A percentile compares a stretch with the other conserved stretches of the same genome.
Evolutionary conservation across 352 stramenopile genomes (phyloP).

Genomic region (Pythium plurisporium): DNA sequence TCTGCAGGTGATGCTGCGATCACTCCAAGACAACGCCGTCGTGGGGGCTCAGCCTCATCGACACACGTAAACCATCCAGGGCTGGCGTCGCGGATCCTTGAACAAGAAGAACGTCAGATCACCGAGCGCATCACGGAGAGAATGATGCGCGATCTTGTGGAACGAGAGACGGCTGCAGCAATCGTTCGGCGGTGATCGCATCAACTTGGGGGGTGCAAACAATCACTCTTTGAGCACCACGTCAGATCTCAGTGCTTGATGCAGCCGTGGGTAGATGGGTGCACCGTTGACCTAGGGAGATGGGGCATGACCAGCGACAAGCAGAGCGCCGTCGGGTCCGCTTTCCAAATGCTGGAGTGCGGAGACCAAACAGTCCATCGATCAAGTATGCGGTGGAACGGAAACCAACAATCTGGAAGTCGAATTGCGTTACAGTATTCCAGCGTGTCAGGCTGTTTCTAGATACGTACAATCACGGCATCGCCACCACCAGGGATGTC

Average conservation of each 20-base stretch:
- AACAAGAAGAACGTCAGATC: constrained; percentile 8
- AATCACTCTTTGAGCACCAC: constrained; percentile 15
- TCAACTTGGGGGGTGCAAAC: background rate
- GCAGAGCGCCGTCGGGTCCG: constrained; percentile 8
- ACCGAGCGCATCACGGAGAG: constrained; percentile 16
- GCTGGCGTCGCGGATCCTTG: constrained; percentile 9
- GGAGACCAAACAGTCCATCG: background rate
- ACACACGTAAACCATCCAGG: background rate
- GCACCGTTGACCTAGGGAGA: background rate
- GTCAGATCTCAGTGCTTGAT: constrained; percentile 24
- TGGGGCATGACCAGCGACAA: background rate
- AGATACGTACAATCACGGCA: background rate
- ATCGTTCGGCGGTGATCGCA: background rate
- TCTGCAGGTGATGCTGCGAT: background rate
- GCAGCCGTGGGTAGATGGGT: constrained; percentile 15
- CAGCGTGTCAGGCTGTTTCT: no score
- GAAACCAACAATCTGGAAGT: no score
- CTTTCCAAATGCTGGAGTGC: constrained; percentile 15
- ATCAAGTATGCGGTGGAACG: no score
- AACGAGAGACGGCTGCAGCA: background rate
- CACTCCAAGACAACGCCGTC: background rate
- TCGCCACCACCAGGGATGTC: no score
- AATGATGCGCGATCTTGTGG: constrained; percentile 15
- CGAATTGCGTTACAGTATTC: no score
- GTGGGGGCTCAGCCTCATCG: background rate